Evolutionary conservation across 768 basidiomycete species (phyloP), one percentile per base, ranked within the genome.

Genomic region (Rhodotorula diobovata): DNA sequence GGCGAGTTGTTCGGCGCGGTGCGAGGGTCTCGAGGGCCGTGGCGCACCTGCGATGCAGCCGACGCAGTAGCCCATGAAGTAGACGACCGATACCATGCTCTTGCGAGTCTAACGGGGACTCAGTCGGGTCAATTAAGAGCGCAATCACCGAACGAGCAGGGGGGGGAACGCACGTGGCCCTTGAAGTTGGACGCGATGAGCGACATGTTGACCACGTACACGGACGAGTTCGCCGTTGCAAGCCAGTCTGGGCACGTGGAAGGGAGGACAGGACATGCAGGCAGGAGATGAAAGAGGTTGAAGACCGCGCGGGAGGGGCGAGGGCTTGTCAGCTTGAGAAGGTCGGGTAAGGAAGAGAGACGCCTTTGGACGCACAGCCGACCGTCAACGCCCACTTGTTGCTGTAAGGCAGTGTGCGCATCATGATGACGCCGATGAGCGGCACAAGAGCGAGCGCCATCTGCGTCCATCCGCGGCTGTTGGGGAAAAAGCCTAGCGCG

Each of bases 191-290:
- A 64, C 1, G 69, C 62, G 58, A 77, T 76, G 55, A 71, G 32
- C 0, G 66, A 63, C 59, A 77, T 50, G 66, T 77, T 76, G 75
- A 76, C 61, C 9, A 74, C 67, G 67, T 76, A 72, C 25, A 76
- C 66, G 50, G 60, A 67, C 28, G 73, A 77, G 35, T 61, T 61
- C 73, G 75, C 53, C 63, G 70, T 62, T 30, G 60, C 37, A 46
- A 68, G 53, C 56, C 60, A 61, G 51, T 55, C 54, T 55, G 14
- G 28, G n/a, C 28, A 21, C 10, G 51, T 23, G 7, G 20, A 9
- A 41, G 25, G 41, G 10, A 2, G 12, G n/a, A n/a, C n/a, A n/a
- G n/a, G n/a, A n/a, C n/a, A n/a, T n/a, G n/a, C n/a, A 28, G 30
- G 7, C 18, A 23, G 6, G 11, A 5, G 15, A 18, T 46, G 18